Conservation (phyloP, 2,329 filamentous ascomycete species). For the Rhexocercosporidium sp. region DNA sequence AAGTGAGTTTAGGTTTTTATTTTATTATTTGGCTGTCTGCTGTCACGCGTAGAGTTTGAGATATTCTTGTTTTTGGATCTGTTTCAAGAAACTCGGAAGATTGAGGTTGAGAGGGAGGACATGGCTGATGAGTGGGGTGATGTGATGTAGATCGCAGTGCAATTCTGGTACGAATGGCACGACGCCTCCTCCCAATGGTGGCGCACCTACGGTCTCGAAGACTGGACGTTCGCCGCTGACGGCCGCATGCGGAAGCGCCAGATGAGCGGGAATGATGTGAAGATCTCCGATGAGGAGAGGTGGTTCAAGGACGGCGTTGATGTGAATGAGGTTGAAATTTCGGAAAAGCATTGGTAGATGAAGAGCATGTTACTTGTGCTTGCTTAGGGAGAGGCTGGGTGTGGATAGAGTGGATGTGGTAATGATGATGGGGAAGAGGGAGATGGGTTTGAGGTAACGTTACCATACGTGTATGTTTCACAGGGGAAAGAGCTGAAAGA, state of each 20-base stretch:
- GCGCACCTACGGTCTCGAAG: conserved; percentile 83
- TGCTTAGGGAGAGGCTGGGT: background rate
- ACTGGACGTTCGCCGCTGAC: conserved; percentile 76
- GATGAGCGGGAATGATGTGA: conserved; percentile 78
- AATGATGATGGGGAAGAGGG: background rate
- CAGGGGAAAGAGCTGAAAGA: too few species aligned
- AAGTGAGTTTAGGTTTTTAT: conserved; percentile 44
- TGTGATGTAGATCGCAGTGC: conserved; percentile 70
- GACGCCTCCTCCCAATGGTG: conserved; percentile 78
- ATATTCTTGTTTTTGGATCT: too few species aligned
- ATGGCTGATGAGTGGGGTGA: background rate
- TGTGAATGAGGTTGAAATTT: conserved; percentile 69
- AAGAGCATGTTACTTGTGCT: background rate
- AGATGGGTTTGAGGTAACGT: background rate
- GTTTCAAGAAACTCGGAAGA: too few species aligned
- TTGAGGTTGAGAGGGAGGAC: too few species aligned
- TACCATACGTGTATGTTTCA: too few species aligned
- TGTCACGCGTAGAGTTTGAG: too few species aligned
- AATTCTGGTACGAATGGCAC: conserved; percentile 81
- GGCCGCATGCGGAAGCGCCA: conserved; percentile 75
- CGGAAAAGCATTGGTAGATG: conserved; percentile 68
- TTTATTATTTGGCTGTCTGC: too few species aligned
- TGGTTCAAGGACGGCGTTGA: conserved; percentile 75
- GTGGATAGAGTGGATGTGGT: too few species aligned
- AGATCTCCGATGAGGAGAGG: conserved; percentile 63